These are phyloP conservation scores for Plantago elongata DNA, from an alignment of 257 asterid genomes.

Conservation along the genomic window DNA sequence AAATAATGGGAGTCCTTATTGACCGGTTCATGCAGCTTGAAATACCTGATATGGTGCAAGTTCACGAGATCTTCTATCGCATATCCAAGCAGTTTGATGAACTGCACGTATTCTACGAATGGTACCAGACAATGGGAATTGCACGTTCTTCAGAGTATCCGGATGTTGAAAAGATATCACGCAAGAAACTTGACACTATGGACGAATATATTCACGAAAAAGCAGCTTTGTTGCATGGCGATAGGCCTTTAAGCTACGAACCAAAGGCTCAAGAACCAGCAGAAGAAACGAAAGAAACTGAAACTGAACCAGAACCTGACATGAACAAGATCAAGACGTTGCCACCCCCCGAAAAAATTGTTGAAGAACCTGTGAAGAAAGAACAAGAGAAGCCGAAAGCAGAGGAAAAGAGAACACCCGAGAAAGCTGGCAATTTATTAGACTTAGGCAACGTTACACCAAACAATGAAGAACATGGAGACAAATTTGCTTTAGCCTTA, in stretches of 20 bases:
- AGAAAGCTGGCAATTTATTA: conserved; percentile 62
- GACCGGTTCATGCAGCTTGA: conserved; percentile 85
- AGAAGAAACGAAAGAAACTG: conserved; percentile 14
- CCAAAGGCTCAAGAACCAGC: conserved; percentile 23
- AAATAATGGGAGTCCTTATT: conserved; percentile 55
- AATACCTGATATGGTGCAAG: conserved; percentile 51
- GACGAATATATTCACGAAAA: conserved; percentile 70
- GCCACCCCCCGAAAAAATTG: conserved; percentile 63
- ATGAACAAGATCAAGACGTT: conserved; percentile 60
- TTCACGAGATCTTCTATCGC: conserved; percentile 65
- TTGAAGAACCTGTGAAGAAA: conserved; percentile 23
- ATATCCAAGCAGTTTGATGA: conserved; percentile 81
- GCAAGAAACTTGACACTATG: conserved; percentile 76
- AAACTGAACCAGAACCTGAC: conserved; percentile 49
- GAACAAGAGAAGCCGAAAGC: conserved; percentile 23
- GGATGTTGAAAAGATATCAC: conserved; percentile 67
- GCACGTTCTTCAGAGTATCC: conserved; percentile 78
- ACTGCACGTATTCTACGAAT: conserved; percentile 59
- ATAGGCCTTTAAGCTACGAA: conserved; percentile 19
- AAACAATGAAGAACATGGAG: conserved; percentile 53
- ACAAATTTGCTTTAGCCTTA: conserved; percentile 70
- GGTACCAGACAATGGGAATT: conserved; percentile 66
- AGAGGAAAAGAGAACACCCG: conserved; percentile 20
- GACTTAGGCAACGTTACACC: conserved; percentile 59
- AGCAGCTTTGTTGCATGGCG: conserved; percentile 32